phyloP scores from a whole-genome alignment of 257 asterid species.

The Orobanche coerulescens region DNA sequence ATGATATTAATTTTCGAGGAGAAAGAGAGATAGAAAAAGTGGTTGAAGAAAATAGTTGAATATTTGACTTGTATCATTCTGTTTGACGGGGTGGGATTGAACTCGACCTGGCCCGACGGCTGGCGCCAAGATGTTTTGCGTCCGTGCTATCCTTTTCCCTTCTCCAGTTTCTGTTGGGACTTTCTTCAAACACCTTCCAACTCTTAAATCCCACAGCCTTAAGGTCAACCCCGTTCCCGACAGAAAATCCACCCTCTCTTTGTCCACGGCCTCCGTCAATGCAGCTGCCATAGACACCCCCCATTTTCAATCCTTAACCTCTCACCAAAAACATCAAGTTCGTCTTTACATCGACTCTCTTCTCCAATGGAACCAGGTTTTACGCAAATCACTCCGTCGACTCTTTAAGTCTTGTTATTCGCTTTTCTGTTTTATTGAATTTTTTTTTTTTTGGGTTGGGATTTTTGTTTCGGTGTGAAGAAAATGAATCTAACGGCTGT shows the following conservation, averaged over 20 bases:
- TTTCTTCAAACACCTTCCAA: slow-evolving; percentile 59
- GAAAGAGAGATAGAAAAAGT: too few species aligned
- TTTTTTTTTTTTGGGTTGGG: not conserved
- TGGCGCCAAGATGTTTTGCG: slow-evolving; percentile 36
- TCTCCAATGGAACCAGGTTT: slow-evolving; percentile 92
- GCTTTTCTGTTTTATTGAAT: not conserved
- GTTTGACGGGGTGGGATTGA: too few species aligned
- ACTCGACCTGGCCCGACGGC: too few species aligned
- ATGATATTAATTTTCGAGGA: too few species aligned
- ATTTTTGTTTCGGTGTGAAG: slow-evolving; percentile 36
- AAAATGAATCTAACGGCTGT: slow-evolving; percentile 89
- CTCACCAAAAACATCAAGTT: slow-evolving; percentile 54
- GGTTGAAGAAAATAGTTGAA: too few species aligned
- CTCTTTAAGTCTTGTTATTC: not conserved
- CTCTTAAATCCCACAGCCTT: slow-evolving; percentile 17
- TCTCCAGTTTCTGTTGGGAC: slow-evolving; percentile 34
- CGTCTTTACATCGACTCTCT: slow-evolving; percentile 58
- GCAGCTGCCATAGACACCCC: slow-evolving; percentile 22
- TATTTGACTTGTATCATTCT: too few species aligned
- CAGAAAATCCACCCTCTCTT: slow-evolving; percentile 13
- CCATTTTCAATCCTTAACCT: slow-evolving; percentile 37
- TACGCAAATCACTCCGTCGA: not conserved
- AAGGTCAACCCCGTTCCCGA: slow-evolving; percentile 22
- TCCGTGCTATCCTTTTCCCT: slow-evolving; percentile 15
- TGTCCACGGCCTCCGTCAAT: slow-evolving; percentile 20